Conservation (phyloP, 2,329 filamentous ascomycete genomes). For the Grosmannia penicillata region DNA sequence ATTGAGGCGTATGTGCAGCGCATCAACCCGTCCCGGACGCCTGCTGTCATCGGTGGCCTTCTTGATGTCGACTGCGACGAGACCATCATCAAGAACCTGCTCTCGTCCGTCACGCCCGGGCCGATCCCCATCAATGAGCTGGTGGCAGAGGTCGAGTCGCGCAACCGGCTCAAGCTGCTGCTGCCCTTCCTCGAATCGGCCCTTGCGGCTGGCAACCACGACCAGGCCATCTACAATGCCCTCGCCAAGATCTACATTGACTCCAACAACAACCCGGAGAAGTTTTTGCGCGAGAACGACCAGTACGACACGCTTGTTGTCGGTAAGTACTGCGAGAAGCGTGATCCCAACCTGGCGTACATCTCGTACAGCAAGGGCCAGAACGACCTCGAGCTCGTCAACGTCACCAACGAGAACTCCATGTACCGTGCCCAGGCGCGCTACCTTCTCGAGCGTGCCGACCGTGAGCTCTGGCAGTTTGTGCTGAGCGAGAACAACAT, state of each 20-base stretch:
- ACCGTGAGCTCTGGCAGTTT: conserved; percentile 84
- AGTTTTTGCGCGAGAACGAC: conserved; percentile 94
- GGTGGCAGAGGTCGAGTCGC: conserved; percentile 83
- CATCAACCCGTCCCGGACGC: conserved; percentile 82
- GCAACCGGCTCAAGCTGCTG: conserved; percentile 89
- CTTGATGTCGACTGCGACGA: conserved; percentile 97
- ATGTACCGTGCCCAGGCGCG: conserved; percentile 98
- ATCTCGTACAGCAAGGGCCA: conserved; percentile 94
- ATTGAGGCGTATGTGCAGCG: conserved; percentile 97
- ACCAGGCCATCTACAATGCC: conserved; percentile 93
- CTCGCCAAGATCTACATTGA: conserved; percentile 99
- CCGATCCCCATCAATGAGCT: conserved; percentile 90
- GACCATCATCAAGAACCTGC: conserved; percentile 82
- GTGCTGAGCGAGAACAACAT: conserved; percentile 93
- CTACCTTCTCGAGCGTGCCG: conserved; percentile 82
- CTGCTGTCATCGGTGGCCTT: conserved; percentile 82
- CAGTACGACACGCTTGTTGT: conserved; percentile 85
- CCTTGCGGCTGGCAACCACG: conserved; percentile 77
- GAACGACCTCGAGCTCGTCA: conserved; percentile 93
- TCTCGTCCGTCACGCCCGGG: conserved; percentile 68
- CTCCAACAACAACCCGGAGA: conserved; percentile 94
- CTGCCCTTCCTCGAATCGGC: conserved; percentile 93
- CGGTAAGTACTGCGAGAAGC: conserved; percentile 98
- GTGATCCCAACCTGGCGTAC: conserved; percentile 87
- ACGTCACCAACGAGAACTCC: conserved; percentile 97